Base-by-base conservation (phyloP, 2,329 filamentous ascomycete species). In the Neonectria neomacrospora region DNA sequence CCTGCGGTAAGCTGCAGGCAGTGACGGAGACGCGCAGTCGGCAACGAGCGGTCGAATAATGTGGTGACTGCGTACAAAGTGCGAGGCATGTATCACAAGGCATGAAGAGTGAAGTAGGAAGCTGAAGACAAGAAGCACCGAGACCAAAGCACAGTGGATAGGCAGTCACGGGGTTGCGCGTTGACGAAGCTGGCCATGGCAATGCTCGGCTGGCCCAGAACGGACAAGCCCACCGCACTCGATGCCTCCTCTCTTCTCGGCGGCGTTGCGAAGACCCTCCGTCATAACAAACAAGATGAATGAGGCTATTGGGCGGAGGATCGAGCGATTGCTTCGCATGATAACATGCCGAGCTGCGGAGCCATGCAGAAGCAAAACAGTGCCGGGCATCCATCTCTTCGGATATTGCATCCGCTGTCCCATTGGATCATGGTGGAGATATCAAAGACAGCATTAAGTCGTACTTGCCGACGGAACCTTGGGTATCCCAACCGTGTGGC, bases 1-100 rank as follows among this genome's bases (percentile, higher is more conserved):
- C 37, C 52, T 45, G 56, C 52, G 18, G 57, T 45, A 55, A 52
- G 54, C 53, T 56, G 58, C 54, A 70, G 70, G 70, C 63, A 71
- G 61, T 58, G 48, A 59, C 14, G 32, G 39, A 39, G 65, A 64
- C 53, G 67, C 68, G 68, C 58, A 70, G 48, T 18, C 54, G n/a
- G 23, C 34, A 22, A 26, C 39, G 30, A 32, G 48, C 14, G 18
- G 51, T 34, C 6, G n/a, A 51, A 45, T 12, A 10, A 16, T 8
- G 41, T 37, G 14, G 32, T 37, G 39, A 30, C 48, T 37, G 41
- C 39, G 39, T 44, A 47, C 48, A 26, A 53, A 30, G 42, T n/a
- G 32, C 2, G 11, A 52, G 41, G 52, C 23, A 18, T 10, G n/a
- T 18, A 50, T 28, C 11, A 37, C 26, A 11, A 58, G 32, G 2